Evolutionary conservation across 345 rosid genomes (phyloP).

Genomic region (Melaleuca alternifolia): DNA sequence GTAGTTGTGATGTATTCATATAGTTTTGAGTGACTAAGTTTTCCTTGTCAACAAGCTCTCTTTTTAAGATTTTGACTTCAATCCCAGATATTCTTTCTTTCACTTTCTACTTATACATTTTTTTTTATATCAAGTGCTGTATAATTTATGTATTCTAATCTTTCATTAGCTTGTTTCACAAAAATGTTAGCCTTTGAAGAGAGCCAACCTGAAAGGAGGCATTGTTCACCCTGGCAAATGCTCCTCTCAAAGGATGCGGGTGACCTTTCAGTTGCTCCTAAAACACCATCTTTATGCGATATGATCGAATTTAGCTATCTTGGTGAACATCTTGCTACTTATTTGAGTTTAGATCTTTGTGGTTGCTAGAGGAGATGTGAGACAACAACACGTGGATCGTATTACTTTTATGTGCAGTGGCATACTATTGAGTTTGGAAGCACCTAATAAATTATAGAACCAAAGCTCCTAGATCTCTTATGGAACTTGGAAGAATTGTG

Average conservation of each 20-base stretch:
- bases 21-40: neutral
- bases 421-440: neutral
- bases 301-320: neutral
- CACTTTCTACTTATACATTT: neutral
- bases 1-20: neutral
- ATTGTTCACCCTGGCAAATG: neutral
- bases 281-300: neutral
- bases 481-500: neutral
- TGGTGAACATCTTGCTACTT: neutral
- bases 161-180: neutral
- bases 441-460: neutral
- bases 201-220: neutral
- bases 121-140: neutral
- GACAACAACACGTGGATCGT: neutral
- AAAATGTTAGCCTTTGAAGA: neutral
- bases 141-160: neutral
- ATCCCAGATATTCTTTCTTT: neutral
- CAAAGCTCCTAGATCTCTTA: neutral
- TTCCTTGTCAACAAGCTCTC: neutral
- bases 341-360: neutral
- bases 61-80: neutral
- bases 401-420: neutral
- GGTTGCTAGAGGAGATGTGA: neutral
- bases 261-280: neutral
- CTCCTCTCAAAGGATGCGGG: neutral